phyloP scores from a whole-genome alignment of 805 yeast species.

The Torulaspora gathmanii region DNA sequence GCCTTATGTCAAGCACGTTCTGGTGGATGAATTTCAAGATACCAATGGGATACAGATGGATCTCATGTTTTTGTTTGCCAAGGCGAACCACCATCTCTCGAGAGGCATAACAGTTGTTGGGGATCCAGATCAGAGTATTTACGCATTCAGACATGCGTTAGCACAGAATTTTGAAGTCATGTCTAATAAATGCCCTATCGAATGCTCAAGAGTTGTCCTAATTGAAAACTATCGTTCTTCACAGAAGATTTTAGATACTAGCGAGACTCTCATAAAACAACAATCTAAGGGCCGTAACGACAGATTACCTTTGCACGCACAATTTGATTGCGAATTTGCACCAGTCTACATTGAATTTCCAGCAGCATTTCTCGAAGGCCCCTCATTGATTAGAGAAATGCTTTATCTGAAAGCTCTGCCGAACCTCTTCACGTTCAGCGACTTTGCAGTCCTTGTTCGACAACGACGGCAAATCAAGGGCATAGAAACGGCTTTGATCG shows the following conservation, averaged over 20 bases:
- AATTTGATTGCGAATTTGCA: conserved; percentile 39
- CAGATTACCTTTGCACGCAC: conserved; percentile 46
- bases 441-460: conserved; percentile 69
- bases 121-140: conserved; percentile 94
- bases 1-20: conserved; percentile 55
- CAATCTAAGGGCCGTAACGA: conserved; percentile 41
- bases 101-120: conserved; percentile 83
- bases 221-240: conserved; percentile 81
- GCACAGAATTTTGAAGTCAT: conserved; percentile 59
- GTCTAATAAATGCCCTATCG: conserved; percentile 39
- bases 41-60: conserved; percentile 74
- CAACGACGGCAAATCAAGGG: conserved; percentile 55
- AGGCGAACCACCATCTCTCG: conserved; percentile 37
- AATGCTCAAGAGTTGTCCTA: conserved; percentile 41
- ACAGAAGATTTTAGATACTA: conserved; percentile 53
- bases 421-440: conserved; percentile 45
- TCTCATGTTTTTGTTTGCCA: conserved; percentile 52
- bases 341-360: conserved; percentile 44
- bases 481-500: conserved; percentile 60
- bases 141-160: conserved; percentile 80
- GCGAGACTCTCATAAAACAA: conserved; percentile 62
- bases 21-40: conserved; percentile 95
- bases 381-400: conserved; percentile 54
- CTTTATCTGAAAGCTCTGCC: conserved; percentile 44
- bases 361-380: conserved; percentile 51